phyloP scores from a whole-genome alignment of 768 basidiomycete genomes.

The Rhodosporidiobolus sp. region DNA sequence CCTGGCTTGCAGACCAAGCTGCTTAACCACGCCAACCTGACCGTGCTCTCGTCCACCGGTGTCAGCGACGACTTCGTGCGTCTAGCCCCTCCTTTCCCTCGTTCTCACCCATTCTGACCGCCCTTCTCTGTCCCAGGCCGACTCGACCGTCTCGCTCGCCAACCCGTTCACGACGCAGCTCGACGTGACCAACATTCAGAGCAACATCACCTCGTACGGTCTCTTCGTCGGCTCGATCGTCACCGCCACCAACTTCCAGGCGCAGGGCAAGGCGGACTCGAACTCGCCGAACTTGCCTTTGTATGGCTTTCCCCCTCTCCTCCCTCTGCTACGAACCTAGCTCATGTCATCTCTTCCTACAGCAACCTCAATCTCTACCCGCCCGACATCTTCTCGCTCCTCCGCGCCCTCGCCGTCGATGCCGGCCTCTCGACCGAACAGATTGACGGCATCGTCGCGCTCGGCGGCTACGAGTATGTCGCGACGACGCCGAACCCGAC shows the following conservation, averaged over 20 bases:
- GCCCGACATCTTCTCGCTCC: slow-evolving; percentile 65
- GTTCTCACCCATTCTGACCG: background rate
- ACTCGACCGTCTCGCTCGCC: slow-evolving; percentile 49
- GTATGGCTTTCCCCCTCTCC: background rate
- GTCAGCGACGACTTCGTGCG: slow-evolving; percentile 62
- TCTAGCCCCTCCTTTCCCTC: slow-evolving; percentile 51
- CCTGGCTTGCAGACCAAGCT: slow-evolving; percentile 63
- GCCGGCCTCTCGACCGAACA: slow-evolving; percentile 62
- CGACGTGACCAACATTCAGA: slow-evolving; percentile 59
- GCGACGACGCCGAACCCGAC: slow-evolving; percentile 7
- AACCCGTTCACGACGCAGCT: slow-evolving; percentile 68
- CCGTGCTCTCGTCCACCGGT: slow-evolving; percentile 60
- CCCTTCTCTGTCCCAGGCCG: background rate
- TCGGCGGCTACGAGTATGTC: slow-evolving; percentile 62
- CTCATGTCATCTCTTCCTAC: slow-evolving; percentile 38
- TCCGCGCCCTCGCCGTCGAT: slow-evolving; percentile 63
- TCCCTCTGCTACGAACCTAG: background rate
- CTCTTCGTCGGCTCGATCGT: slow-evolving; percentile 64
- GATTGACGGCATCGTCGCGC: slow-evolving; percentile 62
- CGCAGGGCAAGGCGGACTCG: slow-evolving; percentile 58
- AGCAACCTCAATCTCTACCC: slow-evolving; percentile 67
- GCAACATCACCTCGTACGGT: slow-evolving; percentile 63
- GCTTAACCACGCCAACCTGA: slow-evolving; percentile 59
- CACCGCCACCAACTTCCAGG: slow-evolving; percentile 56
- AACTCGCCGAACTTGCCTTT: slow-evolving; percentile 57